Percentiles rank a stretch among this genome's conserved stretches.
These are phyloP conservation scores for Moringa oleifera DNA, from an alignment of 345 rosid species.

Conservation along the genomic window DNA sequence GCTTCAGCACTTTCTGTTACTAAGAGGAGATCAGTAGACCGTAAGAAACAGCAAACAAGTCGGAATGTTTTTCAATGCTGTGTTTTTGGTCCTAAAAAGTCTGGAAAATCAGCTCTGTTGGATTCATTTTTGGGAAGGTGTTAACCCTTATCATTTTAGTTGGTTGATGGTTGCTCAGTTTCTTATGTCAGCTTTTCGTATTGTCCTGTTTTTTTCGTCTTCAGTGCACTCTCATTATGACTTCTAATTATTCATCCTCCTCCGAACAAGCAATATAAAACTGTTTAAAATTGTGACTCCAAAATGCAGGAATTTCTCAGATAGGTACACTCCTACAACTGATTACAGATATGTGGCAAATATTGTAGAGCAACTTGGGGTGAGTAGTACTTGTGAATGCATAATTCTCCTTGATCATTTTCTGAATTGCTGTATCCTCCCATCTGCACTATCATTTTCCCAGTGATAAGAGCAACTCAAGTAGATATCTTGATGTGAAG, in stretches of 20 bases:
- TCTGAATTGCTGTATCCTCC: background rate
- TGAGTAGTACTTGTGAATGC: conserved; percentile 23
- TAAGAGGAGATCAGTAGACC: conserved; percentile 56
- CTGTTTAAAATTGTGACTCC: conserved; percentile 14
- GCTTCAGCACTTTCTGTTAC: conserved; percentile 57
- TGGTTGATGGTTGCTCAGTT: conserved; percentile 12
- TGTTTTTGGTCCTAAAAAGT: conserved; percentile 67
- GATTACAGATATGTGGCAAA: conserved; percentile 54
- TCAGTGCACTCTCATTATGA: background rate
- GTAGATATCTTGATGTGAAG: background rate
- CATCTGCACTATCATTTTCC: background rate
- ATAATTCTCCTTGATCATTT: too few relatives aligned
- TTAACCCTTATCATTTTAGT: conserved; percentile 9
- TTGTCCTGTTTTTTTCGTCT: conserved; percentile 1
- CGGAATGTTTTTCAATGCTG: conserved; percentile 64
- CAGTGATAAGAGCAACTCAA: background rate
- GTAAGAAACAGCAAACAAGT: conserved; percentile 67
- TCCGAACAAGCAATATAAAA: background rate
- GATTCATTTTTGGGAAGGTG: conserved; percentile 72
- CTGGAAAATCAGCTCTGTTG: conserved; percentile 69
- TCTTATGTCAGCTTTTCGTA: conserved; percentile 1
- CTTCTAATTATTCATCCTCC: background rate
- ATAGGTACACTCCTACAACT: conserved; percentile 34
- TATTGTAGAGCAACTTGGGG: conserved; percentile 63
- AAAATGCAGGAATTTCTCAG: conserved; percentile 55